These are phyloP conservation scores for Neohortaea acidophila DNA, from an alignment of 495 filamentous ascomycete species.

Conservation along the genomic window DNA sequence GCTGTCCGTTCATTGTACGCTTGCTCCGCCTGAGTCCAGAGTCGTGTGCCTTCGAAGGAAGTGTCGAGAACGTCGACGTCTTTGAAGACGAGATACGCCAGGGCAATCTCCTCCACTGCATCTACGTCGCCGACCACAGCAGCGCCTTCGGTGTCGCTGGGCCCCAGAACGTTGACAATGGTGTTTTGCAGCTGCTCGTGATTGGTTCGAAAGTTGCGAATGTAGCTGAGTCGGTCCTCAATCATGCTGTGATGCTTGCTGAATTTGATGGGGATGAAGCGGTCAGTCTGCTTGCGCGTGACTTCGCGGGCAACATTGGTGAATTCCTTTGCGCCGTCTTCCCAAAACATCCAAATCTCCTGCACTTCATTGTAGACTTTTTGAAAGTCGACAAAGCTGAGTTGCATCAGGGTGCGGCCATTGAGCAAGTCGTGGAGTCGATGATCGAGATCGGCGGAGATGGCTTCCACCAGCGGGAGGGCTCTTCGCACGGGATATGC, in stretches of 20 bases:
- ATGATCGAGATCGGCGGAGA: conserved; percentile 79
- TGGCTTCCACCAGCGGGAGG: conserved; percentile 91
- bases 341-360: conserved; percentile 80
- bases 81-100: conserved; percentile 82
- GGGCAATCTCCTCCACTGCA: conserved; percentile 88
- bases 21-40: conserved; percentile 84
- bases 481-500: conserved; percentile 87
- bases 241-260: conserved; percentile 65
- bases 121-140: conserved; percentile 84
- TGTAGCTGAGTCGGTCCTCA: conserved; percentile 80
- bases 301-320: conserved; percentile 92
- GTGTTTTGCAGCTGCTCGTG: conserved; percentile 95
- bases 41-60: conserved; percentile 67
- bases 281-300: conserved; percentile 77
- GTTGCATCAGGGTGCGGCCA: conserved; percentile 74
- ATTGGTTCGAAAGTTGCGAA: conserved; percentile 82
- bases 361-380: conserved; percentile 68
- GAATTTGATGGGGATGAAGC: conserved; percentile 97
- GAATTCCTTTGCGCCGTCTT: conserved; percentile 91
- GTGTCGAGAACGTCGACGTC: conserved; percentile 94
- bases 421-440: conserved; percentile 72
- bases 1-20: conserved; percentile 94
- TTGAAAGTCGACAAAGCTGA: conserved; percentile 82
- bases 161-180: conserved; percentile 83
- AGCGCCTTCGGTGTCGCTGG: conserved; percentile 39